A percentile compares a stretch with the other conserved stretches of the same genome.
phyloP scores from a whole-genome alignment of 2,329 filamentous ascomycete genomes.

The Nannizziopsis arthrosporioides region DNA sequence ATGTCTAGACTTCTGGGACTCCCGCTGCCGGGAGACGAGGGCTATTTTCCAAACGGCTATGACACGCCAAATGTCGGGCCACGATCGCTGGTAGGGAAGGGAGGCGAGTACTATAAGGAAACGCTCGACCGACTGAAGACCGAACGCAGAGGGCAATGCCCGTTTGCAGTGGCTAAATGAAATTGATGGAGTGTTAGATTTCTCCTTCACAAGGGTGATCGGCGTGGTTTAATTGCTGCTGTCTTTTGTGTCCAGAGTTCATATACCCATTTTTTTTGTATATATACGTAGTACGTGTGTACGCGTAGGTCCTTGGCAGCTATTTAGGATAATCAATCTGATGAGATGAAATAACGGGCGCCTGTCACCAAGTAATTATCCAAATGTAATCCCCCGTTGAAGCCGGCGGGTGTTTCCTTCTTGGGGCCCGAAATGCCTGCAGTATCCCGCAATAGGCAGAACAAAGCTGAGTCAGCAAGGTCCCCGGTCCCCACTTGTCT shows the following conservation, averaged over 20 bases:
- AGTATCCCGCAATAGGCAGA: neutral
- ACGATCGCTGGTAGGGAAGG: conserved; percentile 41
- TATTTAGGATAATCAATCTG: too few species aligned
- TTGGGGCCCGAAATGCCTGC: too few species aligned
- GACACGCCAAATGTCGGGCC: conserved; percentile 51
- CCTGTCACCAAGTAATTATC: too few species aligned
- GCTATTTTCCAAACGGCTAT: conserved; percentile 41
- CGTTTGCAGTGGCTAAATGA: conserved; percentile 28
- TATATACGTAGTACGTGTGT: too few species aligned
- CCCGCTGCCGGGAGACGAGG: conserved; percentile 39
- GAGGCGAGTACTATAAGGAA: conserved; percentile 38
- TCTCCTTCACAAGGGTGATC: too few species aligned
- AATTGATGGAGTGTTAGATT: neutral
- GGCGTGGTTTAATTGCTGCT: too few species aligned
- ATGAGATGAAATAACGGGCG: too few species aligned
- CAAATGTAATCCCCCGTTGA: too few species aligned
- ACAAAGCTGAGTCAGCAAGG: neutral
- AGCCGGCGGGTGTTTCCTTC: too few species aligned
- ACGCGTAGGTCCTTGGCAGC: too few species aligned
- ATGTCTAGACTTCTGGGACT: conserved; percentile 37
- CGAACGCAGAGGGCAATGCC: conserved; percentile 37
- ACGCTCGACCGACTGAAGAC: conserved; percentile 29
- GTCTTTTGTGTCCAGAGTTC: too few species aligned
- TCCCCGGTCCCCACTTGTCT: neutral
- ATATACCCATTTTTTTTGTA: too few species aligned